Percentiles rank a stretch among this genome's conserved stretches.
phyloP scores from a whole-genome alignment of 345 rosid genomes.

The Dovyalis caffra region DNA sequence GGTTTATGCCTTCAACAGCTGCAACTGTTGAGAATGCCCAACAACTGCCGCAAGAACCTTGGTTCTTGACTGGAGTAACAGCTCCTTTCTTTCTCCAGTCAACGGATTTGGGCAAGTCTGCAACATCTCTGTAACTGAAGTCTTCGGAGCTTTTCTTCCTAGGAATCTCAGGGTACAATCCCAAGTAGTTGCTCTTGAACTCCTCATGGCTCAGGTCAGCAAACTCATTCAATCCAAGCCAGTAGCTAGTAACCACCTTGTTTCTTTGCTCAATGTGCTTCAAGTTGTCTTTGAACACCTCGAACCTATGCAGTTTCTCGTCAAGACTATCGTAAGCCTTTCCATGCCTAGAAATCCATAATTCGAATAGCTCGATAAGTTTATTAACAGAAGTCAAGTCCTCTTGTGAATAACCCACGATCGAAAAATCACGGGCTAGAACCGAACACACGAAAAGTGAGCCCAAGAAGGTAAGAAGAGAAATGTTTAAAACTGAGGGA shows the following conservation, averaged over 20 bases:
- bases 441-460: constrained; percentile 37
- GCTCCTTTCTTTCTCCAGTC: constrained; percentile 90
- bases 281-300: constrained; percentile 72
- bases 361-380: constrained; percentile 63
- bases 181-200: constrained; percentile 64
- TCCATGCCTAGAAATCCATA: constrained; percentile 68
- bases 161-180: constrained; percentile 35
- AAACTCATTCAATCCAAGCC: constrained; percentile 79
- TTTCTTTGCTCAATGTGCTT: constrained; percentile 72
- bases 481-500: constrained; percentile 23
- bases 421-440: constrained; percentile 65
- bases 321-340: constrained; percentile 57
- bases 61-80: constrained; percentile 70
- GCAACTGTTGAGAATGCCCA: constrained; percentile 74
- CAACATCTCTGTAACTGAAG: constrained; percentile 36
- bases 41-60: constrained; percentile 77
- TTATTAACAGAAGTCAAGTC: constrained; percentile 54
- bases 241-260: constrained; percentile 53
- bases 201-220: constrained; percentile 79
- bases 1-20: constrained; percentile 63
- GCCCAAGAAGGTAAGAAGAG: constrained; percentile 36
- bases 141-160: constrained; percentile 28
- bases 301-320: constrained; percentile 63
- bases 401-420: constrained; percentile 63
- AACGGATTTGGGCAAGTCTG: constrained; percentile 53